phyloP scores from a whole-genome alignment of 2,329 filamentous ascomycete genomes.

The Colletotrichum simmondsii region DNA sequence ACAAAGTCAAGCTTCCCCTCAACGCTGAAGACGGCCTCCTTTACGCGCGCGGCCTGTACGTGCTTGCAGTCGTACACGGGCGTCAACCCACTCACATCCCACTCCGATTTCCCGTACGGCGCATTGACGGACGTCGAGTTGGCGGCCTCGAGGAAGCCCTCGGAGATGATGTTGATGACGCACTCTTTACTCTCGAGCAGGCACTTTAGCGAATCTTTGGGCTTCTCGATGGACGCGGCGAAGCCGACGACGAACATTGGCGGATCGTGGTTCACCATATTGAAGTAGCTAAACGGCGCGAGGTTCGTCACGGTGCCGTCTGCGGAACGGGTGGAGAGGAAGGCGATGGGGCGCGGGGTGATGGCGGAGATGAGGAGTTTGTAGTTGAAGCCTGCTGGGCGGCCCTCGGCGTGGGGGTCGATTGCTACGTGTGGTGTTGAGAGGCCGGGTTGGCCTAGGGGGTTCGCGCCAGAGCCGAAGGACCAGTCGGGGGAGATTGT shows the following conservation, averaged over 20 bases:
- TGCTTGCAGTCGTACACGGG: slow-evolving; percentile 71
- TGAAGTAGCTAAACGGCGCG: slow-evolving; percentile 89
- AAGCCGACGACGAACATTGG: slow-evolving; percentile 79
- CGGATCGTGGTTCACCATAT: slow-evolving; percentile 86
- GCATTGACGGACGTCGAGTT: slow-evolving; percentile 85
- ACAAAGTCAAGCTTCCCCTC: slow-evolving; percentile 82
- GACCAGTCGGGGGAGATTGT: slow-evolving; percentile 74
- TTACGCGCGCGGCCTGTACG: slow-evolving; percentile 78
- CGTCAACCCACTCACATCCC: slow-evolving; percentile 72
- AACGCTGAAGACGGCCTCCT: slow-evolving; percentile 84
- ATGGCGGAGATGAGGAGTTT: slow-evolving; percentile 89
- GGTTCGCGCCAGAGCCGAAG: slow-evolving; percentile 73
- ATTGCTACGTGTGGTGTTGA: slow-evolving; percentile 76
- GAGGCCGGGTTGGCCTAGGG: slow-evolving; percentile 50
- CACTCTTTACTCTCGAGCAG: slow-evolving; percentile 79
- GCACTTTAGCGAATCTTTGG: slow-evolving; percentile 85
- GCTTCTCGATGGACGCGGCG: slow-evolving; percentile 54
- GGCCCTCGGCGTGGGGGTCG: slow-evolving; percentile 79
- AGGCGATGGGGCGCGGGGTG: slow-evolving; percentile 82
- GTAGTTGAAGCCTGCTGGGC: slow-evolving; percentile 81
- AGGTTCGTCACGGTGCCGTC: slow-evolving; percentile 77
- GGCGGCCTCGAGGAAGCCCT: slow-evolving; percentile 87
- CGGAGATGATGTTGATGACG: slow-evolving; percentile 87
- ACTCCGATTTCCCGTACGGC: slow-evolving; percentile 78
- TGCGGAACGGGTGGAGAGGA: slow-evolving; percentile 64